Evolutionary conservation across 768 basidiomycete species (phyloP), one percentile per base, ranked within the genome.

Genomic region (Suillus americanus): DNA sequence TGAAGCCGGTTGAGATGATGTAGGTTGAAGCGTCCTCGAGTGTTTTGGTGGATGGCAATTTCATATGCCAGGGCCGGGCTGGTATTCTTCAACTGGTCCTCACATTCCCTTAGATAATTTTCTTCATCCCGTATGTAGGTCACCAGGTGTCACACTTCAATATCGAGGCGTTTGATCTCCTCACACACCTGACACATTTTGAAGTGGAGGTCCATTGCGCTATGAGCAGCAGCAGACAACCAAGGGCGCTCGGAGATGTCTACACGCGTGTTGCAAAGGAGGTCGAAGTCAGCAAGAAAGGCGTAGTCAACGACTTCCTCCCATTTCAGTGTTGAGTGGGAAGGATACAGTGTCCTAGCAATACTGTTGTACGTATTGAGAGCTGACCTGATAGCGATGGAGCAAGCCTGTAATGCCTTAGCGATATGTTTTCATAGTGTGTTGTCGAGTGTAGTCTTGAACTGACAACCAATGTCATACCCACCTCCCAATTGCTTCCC

Each of bases 131-230:
- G 25, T 25, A 73, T 69, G 55, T 70, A 72, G 1, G 70, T 73
- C 16, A 64, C 25, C 2, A 75, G 59, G 1, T 69, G 63, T 9
- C 53, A 64, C 3, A 74, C 69, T 60, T 76, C 73, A 7, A 71
- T 55, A 50, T 74, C 66, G 33, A 71, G 57, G 14, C 72, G 63
- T 1, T 28, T 4, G 7, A 74, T 66, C 62, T 75, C 73, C 48
- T 73, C 72, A 4, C 62, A 23, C 0, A 75, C 73, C 8, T 64
- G 68, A 20, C 51, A 38, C 9, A 70, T 55, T 50, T 69, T 67
- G 64, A 70, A 75, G 43, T 67, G 67, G 1, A 55, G n/a, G 25
- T 69, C 65, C 62, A 72, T 73, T 0, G 65, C 68, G 57, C 41
- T 57, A 3, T 68, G 59, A 37, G 64, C 64, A 1, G 56, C 59